Base-by-base conservation (phyloP, 1,139 yeast species). In the Saccharomyces hybrid region DNA sequence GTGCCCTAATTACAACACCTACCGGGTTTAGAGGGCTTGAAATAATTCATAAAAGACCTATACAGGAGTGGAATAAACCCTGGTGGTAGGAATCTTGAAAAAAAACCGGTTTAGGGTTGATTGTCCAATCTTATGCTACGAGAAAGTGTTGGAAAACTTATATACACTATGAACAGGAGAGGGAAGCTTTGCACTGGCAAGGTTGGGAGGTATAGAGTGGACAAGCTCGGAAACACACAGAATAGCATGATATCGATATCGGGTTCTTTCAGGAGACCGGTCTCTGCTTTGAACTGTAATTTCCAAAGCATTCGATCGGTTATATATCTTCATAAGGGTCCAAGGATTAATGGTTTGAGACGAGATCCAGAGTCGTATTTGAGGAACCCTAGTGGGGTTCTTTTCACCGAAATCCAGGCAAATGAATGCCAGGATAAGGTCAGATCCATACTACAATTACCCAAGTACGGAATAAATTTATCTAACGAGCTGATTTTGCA, bases 291-390 rank as follows among this genome's bases (percentile, higher is more conserved):
- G 26, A 38, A 19, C 24, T 38, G 44, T n/a, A 38, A 38, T 19
- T 19, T 38, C 9, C 44, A 38, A n/a, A 38, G 44, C 12, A 24
- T 38, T 19, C 16, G 44, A 19, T 16, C 44, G 4, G 44, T 38
- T 11, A 38, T 38, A 38, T 73, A 75, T 54, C 60, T 74, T 47
- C 84, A 82, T 64, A 75, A 79, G 56, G 88, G 89, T 3, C 72
- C 78, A 7, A 77, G 89, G 66, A 83, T 84, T 51, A 79, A 83
- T 55, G 97, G 96, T 49, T 77, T 88, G 63, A 81, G 84, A 61
- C 83, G 86, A 69, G 86, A 86, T 67, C 91, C 93, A n/a, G 77
- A 77, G 27, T 84, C 81, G 55, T 83, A 83, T 65, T 72, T 82
- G 59, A 67, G 68, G 19, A 80, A 81, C 53, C 78, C 81, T 49